A percentile compares a stretch with the other conserved stretches of the same genome.
Conservation (phyloP, 305 asterid species). For the Ilex paraguariensis region DNA sequence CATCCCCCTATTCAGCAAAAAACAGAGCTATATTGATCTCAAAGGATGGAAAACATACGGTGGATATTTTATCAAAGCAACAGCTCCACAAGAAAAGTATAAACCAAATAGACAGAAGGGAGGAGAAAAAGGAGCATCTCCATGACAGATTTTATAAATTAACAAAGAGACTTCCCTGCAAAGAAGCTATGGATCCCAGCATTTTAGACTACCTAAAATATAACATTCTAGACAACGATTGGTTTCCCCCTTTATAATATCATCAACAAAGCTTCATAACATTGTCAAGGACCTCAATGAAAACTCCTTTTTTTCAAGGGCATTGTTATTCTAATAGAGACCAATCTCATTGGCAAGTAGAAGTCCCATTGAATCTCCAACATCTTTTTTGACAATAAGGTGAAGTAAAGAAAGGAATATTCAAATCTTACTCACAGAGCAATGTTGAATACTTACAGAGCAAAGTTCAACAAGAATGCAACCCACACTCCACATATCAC, state of each 20-base stretch:
- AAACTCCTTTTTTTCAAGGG: not conserved
- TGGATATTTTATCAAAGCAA: constrained; percentile 5
- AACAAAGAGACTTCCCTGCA: not conserved
- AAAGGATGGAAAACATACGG: constrained; percentile 5
- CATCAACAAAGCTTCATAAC: not conserved
- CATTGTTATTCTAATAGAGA: not conserved
- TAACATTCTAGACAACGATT: too few relatives aligned
- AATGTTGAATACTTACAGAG: constrained; percentile 51
- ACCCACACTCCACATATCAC: constrained; percentile 95
- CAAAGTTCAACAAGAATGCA: constrained; percentile 87
- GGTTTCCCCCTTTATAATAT: too few relatives aligned
- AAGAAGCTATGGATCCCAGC: too few relatives aligned
- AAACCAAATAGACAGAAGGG: not conserved
- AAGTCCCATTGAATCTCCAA: not conserved
- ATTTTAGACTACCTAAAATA: too few relatives aligned
- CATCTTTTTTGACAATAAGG: not conserved
- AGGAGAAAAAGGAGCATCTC: not conserved
- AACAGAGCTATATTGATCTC: too few relatives aligned
- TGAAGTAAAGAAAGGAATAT: not conserved
- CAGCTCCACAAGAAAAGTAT: not conserved
- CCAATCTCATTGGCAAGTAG: not conserved
- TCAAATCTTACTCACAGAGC: constrained; percentile 49
- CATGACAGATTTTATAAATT: not conserved
- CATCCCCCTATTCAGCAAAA: constrained; percentile 51
- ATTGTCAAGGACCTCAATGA: not conserved